Percentiles rank a stretch among this genome's conserved stretches.
Conservation (phyloP, 106 monocot species). For the Gastrodia elata region DNA sequence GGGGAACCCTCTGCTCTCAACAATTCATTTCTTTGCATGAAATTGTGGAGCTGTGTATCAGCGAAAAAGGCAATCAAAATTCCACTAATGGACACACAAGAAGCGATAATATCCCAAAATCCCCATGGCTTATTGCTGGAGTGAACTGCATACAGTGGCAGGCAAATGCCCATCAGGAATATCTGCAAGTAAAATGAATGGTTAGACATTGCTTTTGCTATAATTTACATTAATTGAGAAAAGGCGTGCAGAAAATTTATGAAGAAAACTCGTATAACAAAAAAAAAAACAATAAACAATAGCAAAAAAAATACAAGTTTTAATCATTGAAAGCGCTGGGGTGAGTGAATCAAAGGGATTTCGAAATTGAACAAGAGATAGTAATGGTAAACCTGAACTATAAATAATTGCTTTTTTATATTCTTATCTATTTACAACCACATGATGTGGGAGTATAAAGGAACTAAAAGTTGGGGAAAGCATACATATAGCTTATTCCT, state of each 20-base stretch:
- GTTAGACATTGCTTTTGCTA: neutral
- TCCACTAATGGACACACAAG: slow-evolving; percentile 45
- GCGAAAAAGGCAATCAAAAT: slow-evolving; percentile 70
- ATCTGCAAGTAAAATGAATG: slow-evolving; percentile 28
- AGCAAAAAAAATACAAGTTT: no score
- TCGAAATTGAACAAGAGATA: no score
- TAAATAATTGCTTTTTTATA: no score
- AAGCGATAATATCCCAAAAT: slow-evolving; percentile 41
- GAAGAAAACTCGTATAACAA: neutral
- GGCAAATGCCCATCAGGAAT: slow-evolving; percentile 83
- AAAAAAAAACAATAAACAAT: no score
- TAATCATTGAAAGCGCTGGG: no score
- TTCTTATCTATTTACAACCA: no score
- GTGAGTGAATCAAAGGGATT: no score
- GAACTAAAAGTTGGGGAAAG: no score
- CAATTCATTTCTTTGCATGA: slow-evolving; percentile 40
- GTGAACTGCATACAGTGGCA: slow-evolving; percentile 83
- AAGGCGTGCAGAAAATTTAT: neutral
- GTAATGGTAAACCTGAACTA: no score
- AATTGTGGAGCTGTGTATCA: slow-evolving; percentile 76
- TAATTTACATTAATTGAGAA: neutral
- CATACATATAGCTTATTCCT: no score
- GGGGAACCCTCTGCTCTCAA: slow-evolving; percentile 34
- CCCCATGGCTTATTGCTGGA: slow-evolving; percentile 46
- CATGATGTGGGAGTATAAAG: no score